phyloP scores from a whole-genome alignment of 139 green algal genomes.

The Chlorella sp. region DNA sequence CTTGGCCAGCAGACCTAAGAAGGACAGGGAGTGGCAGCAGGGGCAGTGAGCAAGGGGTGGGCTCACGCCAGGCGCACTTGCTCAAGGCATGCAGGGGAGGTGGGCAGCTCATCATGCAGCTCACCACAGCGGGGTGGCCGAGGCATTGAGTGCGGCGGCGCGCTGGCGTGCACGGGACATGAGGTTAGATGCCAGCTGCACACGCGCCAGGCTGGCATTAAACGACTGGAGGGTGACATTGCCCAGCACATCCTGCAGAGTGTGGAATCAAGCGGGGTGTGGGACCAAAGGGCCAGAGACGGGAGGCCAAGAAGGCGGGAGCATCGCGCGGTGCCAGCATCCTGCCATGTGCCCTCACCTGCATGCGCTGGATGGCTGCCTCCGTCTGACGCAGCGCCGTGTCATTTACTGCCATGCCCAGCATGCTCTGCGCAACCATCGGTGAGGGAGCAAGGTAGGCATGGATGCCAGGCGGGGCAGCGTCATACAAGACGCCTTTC shows the following conservation, averaged over 20 bases:
- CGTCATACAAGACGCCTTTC: no score
- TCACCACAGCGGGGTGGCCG: background rate
- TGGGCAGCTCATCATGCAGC: no score
- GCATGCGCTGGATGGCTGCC: background rate
- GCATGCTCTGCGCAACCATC: background rate
- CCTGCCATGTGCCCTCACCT: no score
- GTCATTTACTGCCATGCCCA: slow-evolving; percentile 10
- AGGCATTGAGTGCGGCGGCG: background rate
- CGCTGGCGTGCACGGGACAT: background rate
- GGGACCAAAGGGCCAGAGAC: no score
- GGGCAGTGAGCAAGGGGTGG: background rate
- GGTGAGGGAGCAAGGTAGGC: background rate
- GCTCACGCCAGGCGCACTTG: no score
- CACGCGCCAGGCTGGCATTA: background rate
- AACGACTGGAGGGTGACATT: background rate
- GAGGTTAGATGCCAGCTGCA: background rate
- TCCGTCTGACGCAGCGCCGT: background rate
- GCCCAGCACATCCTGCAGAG: background rate
- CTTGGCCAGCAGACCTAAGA: background rate
- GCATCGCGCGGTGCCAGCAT: no score
- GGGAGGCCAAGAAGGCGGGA: no score
- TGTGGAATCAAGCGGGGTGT: no score
- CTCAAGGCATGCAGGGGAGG: no score
- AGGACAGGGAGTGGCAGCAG: background rate
- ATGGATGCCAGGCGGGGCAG: background rate